Conservation (phyloP, 2,329 filamentous ascomycete species). For the Microdochium nivale region DNA sequence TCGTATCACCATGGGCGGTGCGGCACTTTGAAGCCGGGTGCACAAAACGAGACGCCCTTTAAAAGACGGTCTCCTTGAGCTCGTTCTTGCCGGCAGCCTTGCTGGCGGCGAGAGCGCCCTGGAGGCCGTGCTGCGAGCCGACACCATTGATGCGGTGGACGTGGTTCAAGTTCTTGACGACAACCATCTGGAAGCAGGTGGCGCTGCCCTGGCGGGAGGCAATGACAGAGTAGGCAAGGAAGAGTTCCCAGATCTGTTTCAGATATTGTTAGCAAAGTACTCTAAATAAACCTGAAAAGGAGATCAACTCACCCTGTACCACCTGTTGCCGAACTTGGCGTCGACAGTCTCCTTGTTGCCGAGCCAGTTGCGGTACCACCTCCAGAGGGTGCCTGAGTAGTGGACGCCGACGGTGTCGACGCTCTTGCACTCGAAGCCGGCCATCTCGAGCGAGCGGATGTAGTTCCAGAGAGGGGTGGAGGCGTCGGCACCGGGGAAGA, state of each 20-base stretch:
- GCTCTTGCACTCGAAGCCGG: slow-evolving; percentile 84
- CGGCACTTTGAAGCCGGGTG: not conserved
- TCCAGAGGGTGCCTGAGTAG: slow-evolving; percentile 94
- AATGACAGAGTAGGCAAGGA: slow-evolving; percentile 80
- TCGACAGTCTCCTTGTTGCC: slow-evolving; percentile 86
- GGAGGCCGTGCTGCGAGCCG: slow-evolving; percentile 57
- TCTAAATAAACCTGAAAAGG: too few relatives aligned
- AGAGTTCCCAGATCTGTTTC: slow-evolving; percentile 79
- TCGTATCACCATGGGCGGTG: too few relatives aligned
- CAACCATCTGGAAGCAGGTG: slow-evolving; percentile 78
- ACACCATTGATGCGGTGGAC: slow-evolving; percentile 75
- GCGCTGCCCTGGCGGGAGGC: slow-evolving; percentile 75
- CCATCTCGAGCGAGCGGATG: slow-evolving; percentile 73
- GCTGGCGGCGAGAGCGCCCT: slow-evolving; percentile 42
- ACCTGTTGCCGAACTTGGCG: slow-evolving; percentile 89
- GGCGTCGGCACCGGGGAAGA: slow-evolving; percentile 95
- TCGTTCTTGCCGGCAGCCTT: slow-evolving; percentile 10
- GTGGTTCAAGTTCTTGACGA: slow-evolving; percentile 86
- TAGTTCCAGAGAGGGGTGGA: slow-evolving; percentile 88
- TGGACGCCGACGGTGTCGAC: slow-evolving; percentile 93
- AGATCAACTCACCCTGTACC: slow-evolving; percentile 79
- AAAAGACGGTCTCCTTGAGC: not conserved
- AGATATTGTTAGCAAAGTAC: not conserved
- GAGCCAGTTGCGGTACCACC: slow-evolving; percentile 98
- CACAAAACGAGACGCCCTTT: not conserved